Evolutionary conservation across 1,284 basidiomycete genomes (phyloP), one percentile per base, ranked within the genome.

Genomic region (Boletus hoseneyae): DNA sequence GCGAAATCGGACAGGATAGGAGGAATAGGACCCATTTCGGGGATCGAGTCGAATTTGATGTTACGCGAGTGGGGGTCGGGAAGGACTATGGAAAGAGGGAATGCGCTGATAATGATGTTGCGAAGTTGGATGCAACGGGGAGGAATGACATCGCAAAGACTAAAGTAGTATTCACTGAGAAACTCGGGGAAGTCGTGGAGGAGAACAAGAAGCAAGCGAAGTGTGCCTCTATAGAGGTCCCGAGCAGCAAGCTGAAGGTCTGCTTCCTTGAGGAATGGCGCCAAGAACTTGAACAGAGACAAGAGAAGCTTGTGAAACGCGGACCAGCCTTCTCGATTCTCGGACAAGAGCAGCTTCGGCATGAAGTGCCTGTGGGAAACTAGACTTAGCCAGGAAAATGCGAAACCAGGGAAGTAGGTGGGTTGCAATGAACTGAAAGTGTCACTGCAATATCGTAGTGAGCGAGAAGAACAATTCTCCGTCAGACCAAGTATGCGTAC

Each of bases 121-220:
- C 93, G 90, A 52, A 99, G 80, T 73, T 99, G 97, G 54, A 96
- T 87, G 79, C 95, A 98, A 61, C 90, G 85, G 16, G 87, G 76
- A 40, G 97, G 97, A 56, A 99, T 90, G 54, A 83, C 85, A 58
- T 98, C 95, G 66, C 93, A 93, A 40, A 99, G 82, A 41, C 90
- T 89, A 75, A 97, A 95, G 72, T 97, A 96, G 69, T 97, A 94
- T 73, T 96, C 93, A 68, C 89, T 90, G 54, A 99, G 79, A 78
- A 98, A 99, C 58, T 98, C 95, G 43, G 97, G 96, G 79, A 97
- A 98, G 74, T 99, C 97, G 72, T 99, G 96, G 50, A 99, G 82
- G 51, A 99, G 84, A 51, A 99, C 93, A 44, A 99, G 81, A 46
- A 98, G 80, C 40, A 99, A 80, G 35, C 95, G 85, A 42, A 97